These are phyloP conservation scores for Zymoseptoria crescenta DNA, from an alignment of 2,329 filamentous ascomycete genomes.

Conservation along the genomic window DNA sequence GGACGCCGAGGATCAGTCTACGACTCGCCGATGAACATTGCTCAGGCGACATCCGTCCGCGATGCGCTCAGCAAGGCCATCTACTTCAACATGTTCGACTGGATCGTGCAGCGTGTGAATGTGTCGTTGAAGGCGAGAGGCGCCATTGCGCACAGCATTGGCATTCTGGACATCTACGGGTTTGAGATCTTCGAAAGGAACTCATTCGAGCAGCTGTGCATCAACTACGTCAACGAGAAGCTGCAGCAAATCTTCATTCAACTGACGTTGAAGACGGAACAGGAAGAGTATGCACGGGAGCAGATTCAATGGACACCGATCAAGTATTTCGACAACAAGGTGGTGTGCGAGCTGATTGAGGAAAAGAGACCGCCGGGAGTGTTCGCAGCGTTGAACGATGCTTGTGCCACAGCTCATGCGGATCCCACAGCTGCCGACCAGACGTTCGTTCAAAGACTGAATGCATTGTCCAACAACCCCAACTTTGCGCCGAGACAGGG, in stretches of 20 bases:
- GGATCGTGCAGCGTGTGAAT: constrained; percentile 95
- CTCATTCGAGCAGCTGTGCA: constrained; percentile 97
- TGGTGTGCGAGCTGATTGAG: constrained; percentile 95
- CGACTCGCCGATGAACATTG: constrained; percentile 72
- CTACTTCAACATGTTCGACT: constrained; percentile 96
- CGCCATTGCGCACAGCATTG: constrained; percentile 72
- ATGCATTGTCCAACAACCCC: constrained; percentile 75
- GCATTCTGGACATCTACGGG: constrained; percentile 97
- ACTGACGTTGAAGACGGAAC: constrained; percentile 88
- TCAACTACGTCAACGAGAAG: constrained; percentile 99
- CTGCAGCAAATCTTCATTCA: constrained; percentile 99
- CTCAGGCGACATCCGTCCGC: constrained; percentile 77
- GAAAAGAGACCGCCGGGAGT: constrained; percentile 82
- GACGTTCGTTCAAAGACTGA: constrained; percentile 89
- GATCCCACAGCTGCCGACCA: constrained; percentile 90
- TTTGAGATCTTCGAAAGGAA: constrained; percentile 99
- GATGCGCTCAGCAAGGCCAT: constrained; percentile 93
- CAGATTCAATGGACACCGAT: constrained; percentile 99
- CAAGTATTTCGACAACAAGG: constrained; percentile 99
- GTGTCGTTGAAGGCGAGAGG: constrained; percentile 74
- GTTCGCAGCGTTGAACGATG: constrained; percentile 93
- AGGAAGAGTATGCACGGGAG: constrained; percentile 92
- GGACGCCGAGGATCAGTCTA: constrained; percentile 60
- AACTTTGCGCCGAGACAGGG: constrained; percentile 89
- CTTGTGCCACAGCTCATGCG: constrained; percentile 95